These are phyloP conservation scores for Tylopilus sp. DNA, from an alignment of 768 basidiomycete species.

Conservation along the genomic window DNA sequence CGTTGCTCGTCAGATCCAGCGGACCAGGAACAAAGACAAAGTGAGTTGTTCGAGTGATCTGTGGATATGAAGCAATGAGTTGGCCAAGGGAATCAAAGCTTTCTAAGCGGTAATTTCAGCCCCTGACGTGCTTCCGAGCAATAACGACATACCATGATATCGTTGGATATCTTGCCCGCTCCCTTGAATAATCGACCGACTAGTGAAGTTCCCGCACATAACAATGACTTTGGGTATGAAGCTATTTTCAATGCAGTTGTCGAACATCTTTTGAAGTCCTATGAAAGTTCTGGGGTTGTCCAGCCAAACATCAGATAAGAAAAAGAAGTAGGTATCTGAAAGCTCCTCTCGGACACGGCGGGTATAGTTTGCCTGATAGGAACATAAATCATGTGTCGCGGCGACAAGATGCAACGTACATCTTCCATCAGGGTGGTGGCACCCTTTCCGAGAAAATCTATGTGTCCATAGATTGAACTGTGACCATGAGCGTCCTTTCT, in stretches of 20 bases:
- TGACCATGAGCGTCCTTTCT: slow-evolving; percentile 7
- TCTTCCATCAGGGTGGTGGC: slow-evolving; percentile 89
- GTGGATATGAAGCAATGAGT: slow-evolving; percentile 76
- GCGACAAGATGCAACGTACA: slow-evolving; percentile 42
- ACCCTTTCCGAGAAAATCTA: slow-evolving; percentile 96
- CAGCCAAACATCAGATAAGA: slow-evolving; percentile 94
- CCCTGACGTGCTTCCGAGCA: background rate
- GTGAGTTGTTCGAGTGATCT: slow-evolving; percentile 73
- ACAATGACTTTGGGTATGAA: slow-evolving; percentile 89
- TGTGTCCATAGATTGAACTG: slow-evolving; percentile 92
- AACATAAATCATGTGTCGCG: background rate
- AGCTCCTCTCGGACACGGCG: slow-evolving; percentile 65
- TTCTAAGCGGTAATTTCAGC: slow-evolving; percentile 44
- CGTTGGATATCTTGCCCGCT: slow-evolving; percentile 72
- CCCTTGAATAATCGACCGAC: slow-evolving; percentile 73
- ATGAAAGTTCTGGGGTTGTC: slow-evolving; percentile 81
- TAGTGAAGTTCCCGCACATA: slow-evolving; percentile 94
- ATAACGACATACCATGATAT: slow-evolving; percentile 67
- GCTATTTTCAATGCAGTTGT: slow-evolving; percentile 81
- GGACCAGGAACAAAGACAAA: slow-evolving; percentile 97
- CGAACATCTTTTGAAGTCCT: slow-evolving; percentile 82
- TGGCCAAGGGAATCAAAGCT: slow-evolving; percentile 86
- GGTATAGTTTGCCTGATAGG: slow-evolving; percentile 57
- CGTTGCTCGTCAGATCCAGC: too few species aligned
- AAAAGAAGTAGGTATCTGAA: slow-evolving; percentile 80